A percentile compares a stretch with the other conserved stretches of the same genome.
Conservation (phyloP, 345 rosid species). For the Erodium maritimum region DNA sequence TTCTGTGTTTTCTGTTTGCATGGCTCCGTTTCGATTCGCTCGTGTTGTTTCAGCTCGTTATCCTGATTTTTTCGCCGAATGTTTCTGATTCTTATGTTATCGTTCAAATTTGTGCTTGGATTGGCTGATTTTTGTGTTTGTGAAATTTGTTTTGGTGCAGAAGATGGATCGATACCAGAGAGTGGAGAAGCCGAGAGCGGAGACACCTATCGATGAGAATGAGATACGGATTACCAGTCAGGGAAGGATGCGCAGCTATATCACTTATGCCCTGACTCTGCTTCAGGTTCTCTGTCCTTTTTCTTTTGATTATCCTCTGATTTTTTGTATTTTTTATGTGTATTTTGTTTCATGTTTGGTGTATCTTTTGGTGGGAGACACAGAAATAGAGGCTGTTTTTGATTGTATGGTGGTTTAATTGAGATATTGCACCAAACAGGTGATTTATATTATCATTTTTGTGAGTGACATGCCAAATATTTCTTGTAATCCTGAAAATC, state of each 20-base stretch:
- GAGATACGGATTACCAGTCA: conserved; percentile 84
- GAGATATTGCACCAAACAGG: too few relatives aligned
- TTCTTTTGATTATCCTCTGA: background rate
- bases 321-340: background rate
- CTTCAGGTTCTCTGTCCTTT: conserved; percentile 37
- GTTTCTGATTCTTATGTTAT: background rate
- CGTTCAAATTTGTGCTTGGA: background rate
- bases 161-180: conserved; percentile 77
- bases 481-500: too few relatives aligned
- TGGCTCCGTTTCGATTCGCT: background rate
- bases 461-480: background rate
- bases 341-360: too few relatives aligned
- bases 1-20: background rate
- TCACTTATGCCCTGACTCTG: conserved; percentile 74
- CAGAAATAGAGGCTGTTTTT: too few relatives aligned
- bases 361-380: background rate
- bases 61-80: background rate
- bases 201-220: conserved; percentile 65
- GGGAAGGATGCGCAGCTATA: conserved; percentile 78
- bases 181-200: conserved; percentile 70
- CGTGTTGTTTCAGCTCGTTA: background rate
- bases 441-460: too few relatives aligned
- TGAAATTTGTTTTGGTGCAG: background rate
- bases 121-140: background rate
- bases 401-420: too few relatives aligned